phyloP scores from a whole-genome alignment of 2,329 filamentous ascomycete genomes.

The Macrophomina pseudophaseolina region DNA sequence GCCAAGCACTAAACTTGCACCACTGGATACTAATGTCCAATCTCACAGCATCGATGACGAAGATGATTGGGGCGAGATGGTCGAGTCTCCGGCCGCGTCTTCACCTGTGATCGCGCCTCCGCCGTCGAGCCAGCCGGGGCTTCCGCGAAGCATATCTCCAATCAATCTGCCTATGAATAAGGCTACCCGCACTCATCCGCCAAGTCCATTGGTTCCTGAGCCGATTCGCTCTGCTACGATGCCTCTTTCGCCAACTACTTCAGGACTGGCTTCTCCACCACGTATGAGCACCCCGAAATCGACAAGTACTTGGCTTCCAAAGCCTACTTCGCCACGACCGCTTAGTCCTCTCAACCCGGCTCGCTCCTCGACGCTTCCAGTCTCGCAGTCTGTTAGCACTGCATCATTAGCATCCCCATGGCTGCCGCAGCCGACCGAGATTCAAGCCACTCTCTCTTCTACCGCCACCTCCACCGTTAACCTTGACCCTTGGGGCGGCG shows the following conservation, averaged over 20 bases:
- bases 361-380: constrained; percentile 11
- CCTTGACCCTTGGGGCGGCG: constrained; percentile 31
- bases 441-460: not conserved
- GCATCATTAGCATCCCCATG: not conserved
- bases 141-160: constrained; percentile 17
- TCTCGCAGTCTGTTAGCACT: constrained; percentile 2
- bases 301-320: constrained; percentile 7
- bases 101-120: constrained; percentile 29
- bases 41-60: constrained; percentile 36
- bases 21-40: constrained; percentile 13
- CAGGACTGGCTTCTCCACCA: not conserved
- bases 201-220: constrained; percentile 15
- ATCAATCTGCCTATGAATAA: constrained; percentile 12
- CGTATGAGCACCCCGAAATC: constrained; percentile 3
- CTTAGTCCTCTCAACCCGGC: constrained; percentile 18
- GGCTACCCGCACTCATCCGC: constrained; percentile 7
- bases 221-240: constrained; percentile 9
- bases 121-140: constrained; percentile 19
- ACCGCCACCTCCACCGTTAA: constrained; percentile 20
- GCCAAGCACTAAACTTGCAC: constrained; percentile 12
- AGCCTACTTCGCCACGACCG: not conserved
- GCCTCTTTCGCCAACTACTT: constrained; percentile 9
- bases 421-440: not conserved
- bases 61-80: constrained; percentile 47
- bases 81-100: constrained; percentile 40